Percentiles rank a stretch among this genome's conserved stretches.
These are phyloP conservation scores for Plectosphaerella cucumerina DNA, from an alignment of 2,329 filamentous ascomycete species.

Conservation along the genomic window DNA sequence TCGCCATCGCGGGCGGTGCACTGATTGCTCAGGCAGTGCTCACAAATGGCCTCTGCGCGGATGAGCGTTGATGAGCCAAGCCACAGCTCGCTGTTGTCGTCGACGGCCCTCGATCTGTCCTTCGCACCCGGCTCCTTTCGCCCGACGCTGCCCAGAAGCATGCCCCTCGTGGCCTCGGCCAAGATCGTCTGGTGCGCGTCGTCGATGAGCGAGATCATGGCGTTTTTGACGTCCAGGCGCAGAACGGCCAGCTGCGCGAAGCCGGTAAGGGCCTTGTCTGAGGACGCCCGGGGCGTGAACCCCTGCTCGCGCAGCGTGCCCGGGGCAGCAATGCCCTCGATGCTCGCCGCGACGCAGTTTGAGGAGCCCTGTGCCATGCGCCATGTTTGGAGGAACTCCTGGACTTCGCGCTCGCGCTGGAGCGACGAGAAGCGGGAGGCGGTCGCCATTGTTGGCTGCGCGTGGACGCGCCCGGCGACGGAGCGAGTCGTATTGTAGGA, in stretches of 20 bases:
- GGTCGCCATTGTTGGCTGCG: too few relatives aligned
- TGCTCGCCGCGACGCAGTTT: constrained; percentile 23
- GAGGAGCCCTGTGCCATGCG: constrained; percentile 25
- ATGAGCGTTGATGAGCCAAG: too few relatives aligned
- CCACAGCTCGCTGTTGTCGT: background rate
- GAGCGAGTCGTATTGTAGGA: too few relatives aligned
- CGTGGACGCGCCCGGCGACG: too few relatives aligned
- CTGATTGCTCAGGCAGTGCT: constrained; percentile 18
- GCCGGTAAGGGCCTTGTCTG: constrained; percentile 35
- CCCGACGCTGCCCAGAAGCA: constrained; percentile 34
- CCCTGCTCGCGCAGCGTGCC: constrained; percentile 17
- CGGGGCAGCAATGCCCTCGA: constrained; percentile 24
- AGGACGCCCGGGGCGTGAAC: constrained; percentile 26
- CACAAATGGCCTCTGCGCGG: constrained; percentile 28
- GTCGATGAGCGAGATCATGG: constrained; percentile 46
- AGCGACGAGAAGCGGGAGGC: too few relatives aligned
- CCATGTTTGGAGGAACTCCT: constrained; percentile 25
- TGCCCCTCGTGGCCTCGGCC: constrained; percentile 43
- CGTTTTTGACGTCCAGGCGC: constrained; percentile 40
- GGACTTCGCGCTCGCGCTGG: constrained; percentile 26
- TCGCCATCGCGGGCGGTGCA: constrained; percentile 18
- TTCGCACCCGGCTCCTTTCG: too few relatives aligned
- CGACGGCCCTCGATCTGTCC: too few relatives aligned
- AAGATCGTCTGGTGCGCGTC: constrained; percentile 42
- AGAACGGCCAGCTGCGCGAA: constrained; percentile 48